Conservation (phyloP, 768 basidiomycete species). For the Auriculariales sp. region DNA sequence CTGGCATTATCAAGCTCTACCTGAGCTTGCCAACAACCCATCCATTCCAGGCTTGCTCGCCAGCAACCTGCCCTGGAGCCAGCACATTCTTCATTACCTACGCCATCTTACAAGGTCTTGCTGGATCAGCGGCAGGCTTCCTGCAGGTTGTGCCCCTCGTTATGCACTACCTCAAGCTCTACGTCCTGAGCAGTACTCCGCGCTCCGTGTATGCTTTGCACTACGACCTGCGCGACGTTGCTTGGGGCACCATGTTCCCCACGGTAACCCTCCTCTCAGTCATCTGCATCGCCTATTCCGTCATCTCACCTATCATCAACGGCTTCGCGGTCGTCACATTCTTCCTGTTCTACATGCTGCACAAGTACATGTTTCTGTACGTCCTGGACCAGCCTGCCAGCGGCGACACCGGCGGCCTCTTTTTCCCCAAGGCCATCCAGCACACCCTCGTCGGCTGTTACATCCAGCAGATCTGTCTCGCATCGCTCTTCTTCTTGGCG, state of each 20-base stretch:
- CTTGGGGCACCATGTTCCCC: constrained; percentile 71
- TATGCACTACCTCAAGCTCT: constrained; percentile 83
- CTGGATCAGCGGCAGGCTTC: constrained; percentile 69
- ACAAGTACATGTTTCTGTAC: constrained; percentile 67
- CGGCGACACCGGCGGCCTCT: constrained; percentile 79
- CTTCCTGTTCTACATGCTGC: constrained; percentile 55
- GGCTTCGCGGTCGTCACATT: constrained; percentile 76
- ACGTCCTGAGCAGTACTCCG: constrained; percentile 79
- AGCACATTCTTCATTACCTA: constrained; percentile 91
- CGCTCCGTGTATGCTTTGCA: constrained; percentile 75
- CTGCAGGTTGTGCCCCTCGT: constrained; percentile 59
- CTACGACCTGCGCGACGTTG: constrained; percentile 49
- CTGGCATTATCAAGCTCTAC: constrained; percentile 69
- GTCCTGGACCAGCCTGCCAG: constrained; percentile 53
- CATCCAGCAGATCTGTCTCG: constrained; percentile 73
- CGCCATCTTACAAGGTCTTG: constrained; percentile 65
- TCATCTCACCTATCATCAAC: constrained; percentile 89
- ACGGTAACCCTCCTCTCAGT: constrained; percentile 63
- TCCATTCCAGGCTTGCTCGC: constrained; percentile 62
- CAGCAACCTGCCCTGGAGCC: constrained; percentile 65
- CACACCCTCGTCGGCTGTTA: constrained; percentile 93
- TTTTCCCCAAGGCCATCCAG: constrained; percentile 89
- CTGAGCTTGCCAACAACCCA: constrained; percentile 48
- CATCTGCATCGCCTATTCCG: constrained; percentile 74
- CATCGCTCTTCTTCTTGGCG: constrained; percentile 83